Conservation (phyloP, 306 rosid genomes). For the Cicer bijugum region DNA sequence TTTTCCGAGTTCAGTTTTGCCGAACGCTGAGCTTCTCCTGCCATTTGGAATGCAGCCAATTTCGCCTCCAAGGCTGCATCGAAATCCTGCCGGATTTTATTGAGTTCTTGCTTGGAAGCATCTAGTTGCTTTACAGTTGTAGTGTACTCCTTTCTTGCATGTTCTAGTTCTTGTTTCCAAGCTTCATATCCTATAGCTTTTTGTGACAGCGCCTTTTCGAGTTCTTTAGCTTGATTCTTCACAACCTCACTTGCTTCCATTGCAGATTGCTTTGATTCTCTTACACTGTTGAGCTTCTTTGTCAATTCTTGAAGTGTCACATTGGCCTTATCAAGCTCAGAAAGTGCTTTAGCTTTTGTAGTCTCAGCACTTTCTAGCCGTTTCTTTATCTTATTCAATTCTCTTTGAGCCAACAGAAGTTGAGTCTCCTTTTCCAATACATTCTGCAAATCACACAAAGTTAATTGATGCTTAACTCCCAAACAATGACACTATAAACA, state of each 20-base stretch:
- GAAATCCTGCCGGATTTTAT: conserved; percentile 81
- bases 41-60: conserved; percentile 80
- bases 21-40: conserved; percentile 82
- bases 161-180: conserved; percentile 76
- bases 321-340: conserved; percentile 78
- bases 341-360: conserved; percentile 57
- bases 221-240: conserved; percentile 67
- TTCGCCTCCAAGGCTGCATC: conserved; percentile 87
- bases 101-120: conserved; percentile 85
- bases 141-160: conserved; percentile 67
- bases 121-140: conserved; percentile 69
- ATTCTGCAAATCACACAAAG: conserved; percentile 53
- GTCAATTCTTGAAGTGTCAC: conserved; percentile 65
- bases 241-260: conserved; percentile 67
- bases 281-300: conserved; percentile 57
- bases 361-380: conserved; percentile 53
- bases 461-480: conserved; percentile 20
- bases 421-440: conserved; percentile 83
- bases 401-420: conserved; percentile 76
- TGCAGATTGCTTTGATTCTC: conserved; percentile 70
- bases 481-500: neutral
- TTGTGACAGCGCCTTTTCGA: conserved; percentile 59
- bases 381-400: conserved; percentile 64
- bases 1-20: conserved; percentile 67
- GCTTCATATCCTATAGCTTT: conserved; percentile 56